Percentiles rank a stretch among this genome's conserved stretches.
These are phyloP conservation scores for Podosphaera aphanis DNA, from an alignment of 2,329 filamentous ascomycete genomes.

Conservation along the genomic window DNA sequence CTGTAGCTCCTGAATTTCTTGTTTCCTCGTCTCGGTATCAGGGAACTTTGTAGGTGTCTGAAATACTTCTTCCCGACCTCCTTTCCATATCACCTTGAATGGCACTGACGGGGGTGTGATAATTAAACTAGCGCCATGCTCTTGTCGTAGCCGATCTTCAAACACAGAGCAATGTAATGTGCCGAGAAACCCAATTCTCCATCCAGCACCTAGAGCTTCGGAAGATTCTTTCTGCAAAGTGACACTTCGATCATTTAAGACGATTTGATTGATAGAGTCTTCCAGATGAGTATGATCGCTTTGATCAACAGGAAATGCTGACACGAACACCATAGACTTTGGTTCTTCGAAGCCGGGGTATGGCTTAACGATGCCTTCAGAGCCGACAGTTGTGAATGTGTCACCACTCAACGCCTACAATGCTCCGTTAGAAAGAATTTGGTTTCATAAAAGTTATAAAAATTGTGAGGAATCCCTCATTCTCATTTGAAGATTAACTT, in stretches of 20 bases:
- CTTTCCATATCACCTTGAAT: slow-evolving; percentile 58
- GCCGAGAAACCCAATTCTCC: slow-evolving; percentile 85
- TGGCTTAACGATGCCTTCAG: slow-evolving; percentile 51
- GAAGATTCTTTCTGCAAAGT: slow-evolving; percentile 86
- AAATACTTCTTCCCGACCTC: slow-evolving; percentile 57
- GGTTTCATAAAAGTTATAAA: too few species aligned
- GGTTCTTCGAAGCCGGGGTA: slow-evolving; percentile 90
- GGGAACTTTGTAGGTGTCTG: slow-evolving; percentile 79
- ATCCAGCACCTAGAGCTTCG: slow-evolving; percentile 78
- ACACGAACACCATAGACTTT: slow-evolving; percentile 97
- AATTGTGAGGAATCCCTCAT: too few species aligned
- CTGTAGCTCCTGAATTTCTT: slow-evolving; percentile 33
- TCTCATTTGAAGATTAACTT: not conserved
- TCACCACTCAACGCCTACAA: slow-evolving; percentile 63
- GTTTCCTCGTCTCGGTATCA: slow-evolving; percentile 31
- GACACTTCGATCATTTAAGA: slow-evolving; percentile 85
- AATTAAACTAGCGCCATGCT: slow-evolving; percentile 85
- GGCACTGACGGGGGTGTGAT: slow-evolving; percentile 92
- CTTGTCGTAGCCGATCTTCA: slow-evolving; percentile 78
- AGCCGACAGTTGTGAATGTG: slow-evolving; percentile 68
- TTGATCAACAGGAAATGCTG: slow-evolving; percentile 84
- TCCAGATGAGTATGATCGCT: slow-evolving; percentile 67
- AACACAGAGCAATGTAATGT: slow-evolving; percentile 98
- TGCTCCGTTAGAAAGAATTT: too few species aligned
- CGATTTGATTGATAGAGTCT: slow-evolving; percentile 81